A percentile compares a stretch with the other conserved stretches of the same genome.
phyloP scores from a whole-genome alignment of 140 eudicot genomes.

The Bidens hawaiensis region DNA sequence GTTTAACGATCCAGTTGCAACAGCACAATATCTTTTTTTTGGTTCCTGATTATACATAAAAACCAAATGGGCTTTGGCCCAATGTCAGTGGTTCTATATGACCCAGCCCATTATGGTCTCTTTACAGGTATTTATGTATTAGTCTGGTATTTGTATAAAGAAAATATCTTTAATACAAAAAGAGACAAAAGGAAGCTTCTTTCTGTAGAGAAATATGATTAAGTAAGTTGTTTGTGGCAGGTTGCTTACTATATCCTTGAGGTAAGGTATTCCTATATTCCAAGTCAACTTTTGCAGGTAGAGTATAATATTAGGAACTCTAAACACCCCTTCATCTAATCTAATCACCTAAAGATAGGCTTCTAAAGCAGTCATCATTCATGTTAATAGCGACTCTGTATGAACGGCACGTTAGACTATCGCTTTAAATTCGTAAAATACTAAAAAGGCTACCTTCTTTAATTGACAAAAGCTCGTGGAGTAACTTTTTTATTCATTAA shows the following conservation, averaged over 20 bases:
- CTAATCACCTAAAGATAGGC: constrained; percentile 1
- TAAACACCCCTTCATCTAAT: too few relatives aligned
- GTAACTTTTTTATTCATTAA: constrained; percentile 24
- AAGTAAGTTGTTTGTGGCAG: constrained; percentile 26
- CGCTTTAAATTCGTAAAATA: constrained; percentile 17
- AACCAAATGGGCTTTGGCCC: constrained; percentile 5
- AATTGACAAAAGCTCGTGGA: constrained; percentile 23
- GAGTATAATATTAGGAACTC: constrained; percentile 9
- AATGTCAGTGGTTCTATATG: background rate
- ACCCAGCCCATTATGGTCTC: constrained; percentile 1
- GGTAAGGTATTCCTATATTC: constrained; percentile 29
- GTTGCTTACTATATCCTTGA: constrained; percentile 22
- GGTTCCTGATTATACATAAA: constrained; percentile 20
- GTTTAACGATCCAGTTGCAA: constrained; percentile 29
- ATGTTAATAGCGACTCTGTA: constrained; percentile 8
- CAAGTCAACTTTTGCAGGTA: constrained; percentile 37
- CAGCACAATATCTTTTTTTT: constrained; percentile 11
- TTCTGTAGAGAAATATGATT: constrained; percentile 11
- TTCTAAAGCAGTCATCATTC: constrained; percentile 10
- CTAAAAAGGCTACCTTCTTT: constrained; percentile 25
- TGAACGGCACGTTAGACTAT: constrained; percentile 3
- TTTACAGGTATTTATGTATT: background rate
- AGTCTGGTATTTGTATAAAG: background rate
- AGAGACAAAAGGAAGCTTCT: constrained; percentile 21
- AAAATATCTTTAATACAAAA: background rate